Conservation (phyloP, 306 rosid genomes). For the Lupinus albus region DNA sequence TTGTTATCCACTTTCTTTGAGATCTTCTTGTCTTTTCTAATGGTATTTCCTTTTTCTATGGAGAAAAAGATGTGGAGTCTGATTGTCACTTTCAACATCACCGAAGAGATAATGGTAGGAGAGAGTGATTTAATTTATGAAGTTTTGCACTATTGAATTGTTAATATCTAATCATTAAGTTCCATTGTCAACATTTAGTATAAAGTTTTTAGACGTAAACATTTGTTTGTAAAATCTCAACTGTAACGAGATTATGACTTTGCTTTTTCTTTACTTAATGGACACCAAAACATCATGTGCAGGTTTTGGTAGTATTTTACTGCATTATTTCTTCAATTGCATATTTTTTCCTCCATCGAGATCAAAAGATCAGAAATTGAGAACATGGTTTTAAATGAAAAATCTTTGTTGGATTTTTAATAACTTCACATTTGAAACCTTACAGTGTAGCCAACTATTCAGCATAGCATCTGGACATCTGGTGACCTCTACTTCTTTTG, state of each 20-base stretch:
- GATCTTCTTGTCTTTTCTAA: no score
- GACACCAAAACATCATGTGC: slow-evolving; percentile 27
- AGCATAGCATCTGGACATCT: background rate
- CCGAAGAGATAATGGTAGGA: background rate
- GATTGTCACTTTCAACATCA: slow-evolving; percentile 11
- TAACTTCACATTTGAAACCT: background rate
- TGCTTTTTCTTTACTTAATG: slow-evolving; percentile 28
- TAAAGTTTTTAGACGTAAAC: slow-evolving; percentile 8
- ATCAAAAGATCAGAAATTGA: slow-evolving; percentile 8
- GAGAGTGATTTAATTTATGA: background rate
- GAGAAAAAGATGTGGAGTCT: no score
- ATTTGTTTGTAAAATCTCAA: slow-evolving; percentile 22
- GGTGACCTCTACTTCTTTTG: slow-evolving; percentile 19
- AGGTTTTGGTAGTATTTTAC: slow-evolving; percentile 2
- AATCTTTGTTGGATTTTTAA: background rate
- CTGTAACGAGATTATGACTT: slow-evolving; percentile 9
- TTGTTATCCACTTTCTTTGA: no score
- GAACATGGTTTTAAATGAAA: slow-evolving; percentile 14
- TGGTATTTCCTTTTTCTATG: no score
- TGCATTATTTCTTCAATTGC: slow-evolving; percentile 1
- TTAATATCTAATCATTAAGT: slow-evolving; percentile 19
- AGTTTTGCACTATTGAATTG: background rate
- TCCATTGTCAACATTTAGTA: slow-evolving; percentile 22
- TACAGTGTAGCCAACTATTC: background rate
- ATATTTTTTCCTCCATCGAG: slow-evolving; percentile 1